These are phyloP conservation scores for Chlamydomonas schloesseri DNA, from an alignment of 139 green algal genomes.

Conservation along the genomic window DNA sequence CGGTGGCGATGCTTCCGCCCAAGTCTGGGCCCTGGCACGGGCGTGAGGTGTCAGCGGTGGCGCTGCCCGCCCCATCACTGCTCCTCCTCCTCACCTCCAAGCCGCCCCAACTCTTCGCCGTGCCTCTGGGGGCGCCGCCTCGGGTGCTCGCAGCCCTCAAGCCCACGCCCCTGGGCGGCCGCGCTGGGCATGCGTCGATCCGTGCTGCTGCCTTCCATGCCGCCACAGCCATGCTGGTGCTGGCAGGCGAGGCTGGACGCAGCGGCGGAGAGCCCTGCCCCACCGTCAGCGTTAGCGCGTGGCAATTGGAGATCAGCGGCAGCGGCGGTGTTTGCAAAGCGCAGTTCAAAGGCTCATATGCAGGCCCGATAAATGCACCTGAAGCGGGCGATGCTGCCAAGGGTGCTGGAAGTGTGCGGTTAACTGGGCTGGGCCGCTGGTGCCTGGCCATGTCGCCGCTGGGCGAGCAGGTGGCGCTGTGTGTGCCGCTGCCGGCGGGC, in stretches of 20 bases:
- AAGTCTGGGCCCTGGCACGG: not conserved
- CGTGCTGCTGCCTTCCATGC: not conserved
- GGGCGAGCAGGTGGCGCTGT: slow-evolving; percentile 37
- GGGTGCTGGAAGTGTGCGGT: not conserved
- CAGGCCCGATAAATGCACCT: not conserved
- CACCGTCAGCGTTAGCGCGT: slow-evolving; percentile 18
- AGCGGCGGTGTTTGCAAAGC: not conserved
- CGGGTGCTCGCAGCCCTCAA: not conserved
- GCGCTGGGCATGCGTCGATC: not conserved
- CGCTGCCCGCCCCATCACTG: not conserved
- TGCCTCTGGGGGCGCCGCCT: not conserved
- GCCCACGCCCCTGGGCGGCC: not conserved
- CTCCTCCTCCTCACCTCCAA: slow-evolving; percentile 12
- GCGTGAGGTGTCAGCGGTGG: not conserved
- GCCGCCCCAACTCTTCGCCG: not conserved
- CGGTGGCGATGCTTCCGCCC: not conserved
- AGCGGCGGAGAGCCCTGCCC: not conserved
- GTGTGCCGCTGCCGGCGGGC: not conserved
- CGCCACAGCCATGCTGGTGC: not conserved
- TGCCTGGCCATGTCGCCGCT: not conserved
- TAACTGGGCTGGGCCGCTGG: slow-evolving; percentile 1
- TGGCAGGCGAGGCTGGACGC: not conserved
- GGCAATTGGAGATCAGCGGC: not conserved
- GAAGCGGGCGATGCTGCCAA: not conserved
- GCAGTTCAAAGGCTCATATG: not conserved